These are phyloP conservation scores for sorghum (Sorghum bicolor) DNA, from an alignment of 176 grass and related monocot species.

Conservation along the genomic window DNA sequence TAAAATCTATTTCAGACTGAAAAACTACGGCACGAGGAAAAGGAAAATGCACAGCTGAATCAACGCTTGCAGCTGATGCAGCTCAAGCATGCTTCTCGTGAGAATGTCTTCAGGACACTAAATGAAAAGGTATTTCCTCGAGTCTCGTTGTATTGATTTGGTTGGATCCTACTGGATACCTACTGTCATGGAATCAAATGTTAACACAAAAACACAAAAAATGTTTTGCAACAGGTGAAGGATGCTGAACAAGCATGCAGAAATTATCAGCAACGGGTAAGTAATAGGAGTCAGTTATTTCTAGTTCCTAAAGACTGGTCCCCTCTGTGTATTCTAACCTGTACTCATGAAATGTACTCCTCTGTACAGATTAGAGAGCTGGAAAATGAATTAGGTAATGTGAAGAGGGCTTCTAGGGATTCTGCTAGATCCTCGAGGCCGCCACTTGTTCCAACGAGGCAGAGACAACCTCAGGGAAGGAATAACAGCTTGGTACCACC, in stretches of 20 bases:
- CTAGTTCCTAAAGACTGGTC: not conserved
- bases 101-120: slow-evolving; percentile 65
- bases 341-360: not conserved
- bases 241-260: slow-evolving; percentile 66
- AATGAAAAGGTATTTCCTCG: slow-evolving; percentile 70
- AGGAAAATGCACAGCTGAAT: slow-evolving; percentile 60
- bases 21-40: slow-evolving; percentile 68
- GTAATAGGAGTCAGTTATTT: slow-evolving; percentile 9
- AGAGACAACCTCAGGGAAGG: slow-evolving; percentile 53
- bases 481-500: slow-evolving; percentile 49
- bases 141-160: slow-evolving; percentile 9
- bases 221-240: slow-evolving; percentile 51
- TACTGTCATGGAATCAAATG: slow-evolving; percentile 21
- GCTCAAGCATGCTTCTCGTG: slow-evolving; percentile 73
- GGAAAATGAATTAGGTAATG: slow-evolving; percentile 63
- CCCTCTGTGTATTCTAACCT: not conserved
- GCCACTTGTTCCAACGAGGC: slow-evolving; percentile 57
- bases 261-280: slow-evolving; percentile 74
- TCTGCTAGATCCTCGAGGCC: slow-evolving; percentile 53
- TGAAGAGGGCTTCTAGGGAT: slow-evolving; percentile 46
- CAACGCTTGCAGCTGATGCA: slow-evolving; percentile 68
- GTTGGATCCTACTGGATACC: not conserved
- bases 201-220: not conserved
- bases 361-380: slow-evolving; percentile 76
- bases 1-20: slow-evolving; percentile 52